These are phyloP conservation scores for Spizellomyces punctatus DNA, from an alignment of 192 early-diverging fungal species.

Conservation along the genomic window DNA sequence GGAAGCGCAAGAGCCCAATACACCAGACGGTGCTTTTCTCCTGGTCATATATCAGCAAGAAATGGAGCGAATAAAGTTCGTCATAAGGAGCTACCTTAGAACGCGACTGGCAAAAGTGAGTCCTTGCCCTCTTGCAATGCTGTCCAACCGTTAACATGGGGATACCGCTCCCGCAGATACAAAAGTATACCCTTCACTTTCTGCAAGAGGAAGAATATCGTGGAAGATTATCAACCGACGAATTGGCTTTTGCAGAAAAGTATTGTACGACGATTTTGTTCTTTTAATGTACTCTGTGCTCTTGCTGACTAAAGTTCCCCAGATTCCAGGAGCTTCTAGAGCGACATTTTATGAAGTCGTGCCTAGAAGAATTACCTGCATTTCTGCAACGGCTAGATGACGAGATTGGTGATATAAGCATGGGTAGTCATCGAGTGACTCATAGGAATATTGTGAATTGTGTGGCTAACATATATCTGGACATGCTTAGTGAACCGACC, in stretches of 20 bases:
- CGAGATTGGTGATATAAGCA: constrained; percentile 28
- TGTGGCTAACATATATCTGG: too few species aligned
- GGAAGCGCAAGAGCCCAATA: constrained; percentile 16
- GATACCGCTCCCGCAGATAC: constrained; percentile 50
- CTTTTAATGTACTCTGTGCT: not conserved
- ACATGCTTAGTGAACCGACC: constrained; percentile 38
- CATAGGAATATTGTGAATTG: too few species aligned
- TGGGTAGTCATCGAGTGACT: constrained; percentile 14
- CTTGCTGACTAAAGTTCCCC: not conserved
- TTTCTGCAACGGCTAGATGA: constrained; percentile 57
- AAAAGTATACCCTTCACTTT: constrained; percentile 50
- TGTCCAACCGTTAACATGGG: not conserved
- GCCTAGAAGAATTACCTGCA: constrained; percentile 49
- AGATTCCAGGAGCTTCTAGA: constrained; percentile 59
- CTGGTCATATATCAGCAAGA: constrained; percentile 65
- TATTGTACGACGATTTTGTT: not conserved
- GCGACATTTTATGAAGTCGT: constrained; percentile 50
- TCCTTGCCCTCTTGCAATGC: too few species aligned
- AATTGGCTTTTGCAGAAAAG: constrained; percentile 41
- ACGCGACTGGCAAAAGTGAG: constrained; percentile 65
- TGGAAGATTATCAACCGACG: constrained; percentile 50
- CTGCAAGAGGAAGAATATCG: constrained; percentile 39
- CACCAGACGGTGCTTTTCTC: constrained; percentile 52
- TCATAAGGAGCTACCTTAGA: constrained; percentile 63
- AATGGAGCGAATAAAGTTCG: constrained; percentile 68